Conservation (phyloP, 129 eudicot genomes). For the Pseudognaphalium luteoalbum region DNA sequence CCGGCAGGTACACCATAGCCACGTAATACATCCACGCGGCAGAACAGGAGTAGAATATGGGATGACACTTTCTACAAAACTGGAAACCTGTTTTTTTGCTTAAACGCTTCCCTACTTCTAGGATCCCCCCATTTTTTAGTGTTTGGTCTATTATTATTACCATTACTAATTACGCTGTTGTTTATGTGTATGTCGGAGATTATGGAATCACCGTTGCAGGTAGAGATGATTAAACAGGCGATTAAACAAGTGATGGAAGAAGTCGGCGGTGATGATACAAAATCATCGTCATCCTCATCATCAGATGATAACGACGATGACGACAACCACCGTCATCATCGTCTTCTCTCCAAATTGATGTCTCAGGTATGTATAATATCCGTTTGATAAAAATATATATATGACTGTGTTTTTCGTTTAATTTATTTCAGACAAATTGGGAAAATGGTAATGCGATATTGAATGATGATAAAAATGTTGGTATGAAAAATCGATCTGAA, state of each 20-base stretch:
- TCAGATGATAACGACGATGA: neutral
- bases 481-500: too few relatives aligned
- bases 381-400: too few relatives aligned
- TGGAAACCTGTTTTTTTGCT: neutral
- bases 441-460: too few relatives aligned
- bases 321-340: neutral
- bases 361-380: conserved; percentile 36
- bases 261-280: neutral
- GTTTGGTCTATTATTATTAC: neutral
- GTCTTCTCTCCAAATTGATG: conserved; percentile 29
- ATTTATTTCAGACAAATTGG: too few relatives aligned
- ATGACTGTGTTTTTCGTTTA: too few relatives aligned
- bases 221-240: conserved; percentile 27
- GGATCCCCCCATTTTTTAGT: neutral
- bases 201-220: conserved; percentile 18
- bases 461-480: too few relatives aligned
- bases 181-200: neutral
- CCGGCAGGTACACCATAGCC: neutral
- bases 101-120: neutral
- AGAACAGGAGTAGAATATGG: neutral
- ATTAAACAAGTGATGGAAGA: conserved; percentile 24
- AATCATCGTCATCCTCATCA: neutral
- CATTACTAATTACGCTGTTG: neutral
- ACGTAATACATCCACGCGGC: conserved; percentile 23
- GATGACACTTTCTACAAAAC: too few relatives aligned